A percentile compares a stretch with the other conserved stretches of the same genome.
These are phyloP conservation scores for Suillus americanus DNA, from an alignment of 768 basidiomycete genomes.

Conservation along the genomic window DNA sequence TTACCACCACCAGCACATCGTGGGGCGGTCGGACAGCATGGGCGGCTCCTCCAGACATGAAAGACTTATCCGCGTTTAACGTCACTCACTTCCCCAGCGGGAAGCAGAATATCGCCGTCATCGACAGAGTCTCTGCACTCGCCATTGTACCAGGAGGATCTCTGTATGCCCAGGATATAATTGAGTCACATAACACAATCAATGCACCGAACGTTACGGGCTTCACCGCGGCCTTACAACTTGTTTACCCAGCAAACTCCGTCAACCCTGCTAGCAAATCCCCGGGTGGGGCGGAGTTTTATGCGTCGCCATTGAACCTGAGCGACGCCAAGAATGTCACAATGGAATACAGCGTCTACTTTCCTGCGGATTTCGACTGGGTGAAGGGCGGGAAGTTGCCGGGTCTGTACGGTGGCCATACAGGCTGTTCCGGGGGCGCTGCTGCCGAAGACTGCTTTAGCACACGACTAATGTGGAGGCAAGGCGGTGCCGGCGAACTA, in stretches of 20 bases:
- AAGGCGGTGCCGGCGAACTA: constrained; percentile 66
- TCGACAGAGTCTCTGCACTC: constrained; percentile 45
- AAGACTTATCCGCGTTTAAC: constrained; percentile 60
- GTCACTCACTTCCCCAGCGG: constrained; percentile 57
- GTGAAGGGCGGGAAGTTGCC: constrained; percentile 85
- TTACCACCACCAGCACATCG: constrained; percentile 1
- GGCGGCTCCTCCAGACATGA: constrained; percentile 51
- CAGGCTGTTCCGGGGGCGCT: constrained; percentile 70
- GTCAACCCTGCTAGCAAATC: constrained; percentile 66
- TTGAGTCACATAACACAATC: constrained; percentile 10
- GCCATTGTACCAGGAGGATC: constrained; percentile 24
- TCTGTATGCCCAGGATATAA: constrained; percentile 2
- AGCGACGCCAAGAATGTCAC: constrained; percentile 50
- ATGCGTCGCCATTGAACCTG: constrained; percentile 48
- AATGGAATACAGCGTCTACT: constrained; percentile 72
- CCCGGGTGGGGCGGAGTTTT: constrained; percentile 74
- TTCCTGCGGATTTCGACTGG: constrained; percentile 73
- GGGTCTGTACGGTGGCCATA: constrained; percentile 72
- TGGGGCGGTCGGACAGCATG: constrained; percentile 38
- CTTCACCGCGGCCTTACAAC: constrained; percentile 49
- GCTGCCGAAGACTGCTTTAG: constrained; percentile 77
- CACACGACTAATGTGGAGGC: constrained; percentile 83
- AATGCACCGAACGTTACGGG: constrained; percentile 25
- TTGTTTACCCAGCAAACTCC: constrained; percentile 68
- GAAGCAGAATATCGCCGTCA: constrained; percentile 52